These are phyloP conservation scores for Podospora appendiculata DNA, from an alignment of 495 filamentous ascomycete genomes.

Conservation along the genomic window DNA sequence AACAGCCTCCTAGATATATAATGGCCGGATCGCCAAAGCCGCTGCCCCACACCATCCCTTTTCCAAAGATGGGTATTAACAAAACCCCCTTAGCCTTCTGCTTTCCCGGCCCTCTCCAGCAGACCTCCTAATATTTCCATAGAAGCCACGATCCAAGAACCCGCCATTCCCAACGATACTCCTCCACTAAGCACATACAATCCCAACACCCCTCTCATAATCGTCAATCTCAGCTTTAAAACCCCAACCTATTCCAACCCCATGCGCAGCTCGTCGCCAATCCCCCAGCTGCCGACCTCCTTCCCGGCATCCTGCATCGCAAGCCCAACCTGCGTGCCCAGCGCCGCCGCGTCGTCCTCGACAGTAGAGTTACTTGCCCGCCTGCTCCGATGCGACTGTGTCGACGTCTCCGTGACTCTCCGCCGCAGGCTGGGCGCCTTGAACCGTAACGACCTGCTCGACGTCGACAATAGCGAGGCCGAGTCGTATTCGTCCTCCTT, in stretches of 20 bases:
- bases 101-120: too few species aligned
- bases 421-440: constrained; percentile 9
- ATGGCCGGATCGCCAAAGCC: too few species aligned
- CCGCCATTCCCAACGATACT: too few species aligned
- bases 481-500: constrained; percentile 17
- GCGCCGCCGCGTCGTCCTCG: constrained; percentile 21
- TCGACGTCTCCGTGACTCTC: constrained; percentile 11
- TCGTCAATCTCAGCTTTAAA: not conserved
- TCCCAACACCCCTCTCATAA: not conserved
- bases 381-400: constrained; percentile 5
- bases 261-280: constrained; percentile 33
- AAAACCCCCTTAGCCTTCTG: too few species aligned
- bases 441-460: constrained; percentile 19
- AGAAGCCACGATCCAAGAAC: too few species aligned
- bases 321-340: constrained; percentile 17
- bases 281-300: constrained; percentile 23
- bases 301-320: constrained; percentile 23
- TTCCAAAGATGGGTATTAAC: too few species aligned
- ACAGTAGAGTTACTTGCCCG: constrained; percentile 11
- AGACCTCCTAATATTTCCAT: too few species aligned
- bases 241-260: constrained; percentile 20
- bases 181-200: not conserved
- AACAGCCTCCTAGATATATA: too few species aligned
- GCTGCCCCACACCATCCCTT: too few species aligned
- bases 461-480: constrained; percentile 22